These are phyloP conservation scores for Penicillium chermesinum DNA, from an alignment of 495 filamentous ascomycete species.

Conservation along the genomic window DNA sequence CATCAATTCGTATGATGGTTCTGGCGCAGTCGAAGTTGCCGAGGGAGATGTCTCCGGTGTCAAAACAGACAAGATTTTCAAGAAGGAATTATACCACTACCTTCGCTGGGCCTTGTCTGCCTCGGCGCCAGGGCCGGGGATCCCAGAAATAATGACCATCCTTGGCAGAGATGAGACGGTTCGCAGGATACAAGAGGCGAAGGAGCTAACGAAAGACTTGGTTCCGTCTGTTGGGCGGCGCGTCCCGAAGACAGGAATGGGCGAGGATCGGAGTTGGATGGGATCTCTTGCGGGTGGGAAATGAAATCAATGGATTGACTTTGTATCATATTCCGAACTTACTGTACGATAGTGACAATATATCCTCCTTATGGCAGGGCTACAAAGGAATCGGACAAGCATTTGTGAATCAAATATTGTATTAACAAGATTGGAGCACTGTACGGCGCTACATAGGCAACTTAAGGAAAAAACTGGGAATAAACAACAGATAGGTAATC, in stretches of 20 bases:
- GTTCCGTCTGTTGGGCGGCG: slow-evolving; percentile 14
- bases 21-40: slow-evolving; percentile 12
- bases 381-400: background rate
- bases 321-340: background rate
- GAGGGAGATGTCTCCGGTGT: slow-evolving; percentile 5
- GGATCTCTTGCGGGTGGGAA: slow-evolving; percentile 31
- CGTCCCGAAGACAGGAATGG: slow-evolving; percentile 19
- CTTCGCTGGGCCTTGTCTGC: slow-evolving; percentile 64
- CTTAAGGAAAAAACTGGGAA: slow-evolving; percentile 4
- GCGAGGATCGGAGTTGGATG: slow-evolving; percentile 36
- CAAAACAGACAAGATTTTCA: slow-evolving; percentile 30
- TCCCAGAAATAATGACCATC: slow-evolving; percentile 54
- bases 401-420: slow-evolving; percentile 7
- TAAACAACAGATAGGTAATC: slow-evolving; percentile 9
- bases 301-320: background rate
- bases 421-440: slow-evolving; percentile 16
- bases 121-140: slow-evolving; percentile 52
- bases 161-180: slow-evolving; percentile 59
- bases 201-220: slow-evolving; percentile 23
- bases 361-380: no score
- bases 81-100: slow-evolving; percentile 48
- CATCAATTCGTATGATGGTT: slow-evolving; percentile 37
- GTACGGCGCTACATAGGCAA: slow-evolving; percentile 22
- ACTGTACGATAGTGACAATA: no score
- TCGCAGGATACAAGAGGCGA: slow-evolving; percentile 48